Conservation (phyloP, 1,139 yeast genomes). For the Hansenula lynferdii region DNA sequence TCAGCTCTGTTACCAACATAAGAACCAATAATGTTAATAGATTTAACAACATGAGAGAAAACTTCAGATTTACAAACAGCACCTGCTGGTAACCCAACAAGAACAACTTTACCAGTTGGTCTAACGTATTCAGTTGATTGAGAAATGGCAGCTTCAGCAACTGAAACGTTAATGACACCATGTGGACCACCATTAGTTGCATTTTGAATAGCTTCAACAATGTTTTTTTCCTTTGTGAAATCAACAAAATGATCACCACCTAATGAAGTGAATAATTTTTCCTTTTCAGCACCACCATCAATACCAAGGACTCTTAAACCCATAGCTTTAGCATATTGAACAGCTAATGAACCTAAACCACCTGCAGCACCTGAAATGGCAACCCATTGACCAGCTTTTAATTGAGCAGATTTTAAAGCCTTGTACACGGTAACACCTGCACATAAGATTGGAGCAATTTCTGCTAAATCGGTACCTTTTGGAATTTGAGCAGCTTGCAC, state of each 20-base stretch:
- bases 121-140: conserved; percentile 65
- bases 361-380: conserved; percentile 63
- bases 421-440: conserved; percentile 2
- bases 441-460: conserved; percentile 54
- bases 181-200: conserved; percentile 58
- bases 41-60: conserved; percentile 57
- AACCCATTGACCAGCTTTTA: conserved; percentile 54
- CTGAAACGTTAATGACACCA: conserved; percentile 74
- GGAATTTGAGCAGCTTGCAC: conserved; percentile 57
- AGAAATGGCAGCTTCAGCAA: conserved; percentile 62
- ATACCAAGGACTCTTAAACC: conserved; percentile 55
- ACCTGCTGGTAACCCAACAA: conserved; percentile 73
- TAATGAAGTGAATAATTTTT: conserved; percentile 36
- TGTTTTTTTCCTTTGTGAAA: conserved; percentile 42
- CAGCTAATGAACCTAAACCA: conserved; percentile 58
- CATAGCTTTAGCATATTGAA: conserved; percentile 59
- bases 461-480: conserved; percentile 47
- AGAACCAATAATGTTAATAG: conserved; percentile 61
- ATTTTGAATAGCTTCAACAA: conserved; percentile 38
- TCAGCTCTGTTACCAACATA: conserved; percentile 77
- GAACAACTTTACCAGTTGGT: conserved; percentile 67
- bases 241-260: conserved; percentile 54
- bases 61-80: conserved; percentile 56
- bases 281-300: conserved; percentile 58
- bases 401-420: conserved; percentile 32